Conservation (phyloP, 805 yeast genomes). For the Myxozyma sirexii region DNA sequence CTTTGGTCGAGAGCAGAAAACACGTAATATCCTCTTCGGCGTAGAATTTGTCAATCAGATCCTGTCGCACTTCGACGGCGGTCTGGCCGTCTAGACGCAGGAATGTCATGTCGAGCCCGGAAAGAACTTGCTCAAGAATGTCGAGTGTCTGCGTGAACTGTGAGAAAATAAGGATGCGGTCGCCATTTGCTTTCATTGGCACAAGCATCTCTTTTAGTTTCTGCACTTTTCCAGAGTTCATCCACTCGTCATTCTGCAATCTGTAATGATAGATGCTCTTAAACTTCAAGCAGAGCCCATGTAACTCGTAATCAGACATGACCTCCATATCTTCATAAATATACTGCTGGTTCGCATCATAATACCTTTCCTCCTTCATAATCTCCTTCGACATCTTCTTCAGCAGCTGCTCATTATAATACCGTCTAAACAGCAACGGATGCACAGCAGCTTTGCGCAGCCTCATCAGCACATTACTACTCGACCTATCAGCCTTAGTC, state of each 20-base stretch:
- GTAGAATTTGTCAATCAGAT: constrained; percentile 83
- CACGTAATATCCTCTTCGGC: constrained; percentile 81
- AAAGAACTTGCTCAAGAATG: constrained; percentile 75
- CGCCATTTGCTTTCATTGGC: constrained; percentile 56
- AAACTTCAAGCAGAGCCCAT: constrained; percentile 70
- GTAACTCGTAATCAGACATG: constrained; percentile 89
- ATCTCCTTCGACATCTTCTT: constrained; percentile 73
- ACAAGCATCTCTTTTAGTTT: constrained; percentile 61
- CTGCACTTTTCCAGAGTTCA: constrained; percentile 73
- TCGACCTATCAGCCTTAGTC: constrained; percentile 46
- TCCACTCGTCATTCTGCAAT: constrained; percentile 53
- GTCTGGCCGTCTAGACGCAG: constrained; percentile 92
- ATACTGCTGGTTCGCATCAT: constrained; percentile 70
- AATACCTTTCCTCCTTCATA: constrained; percentile 77
- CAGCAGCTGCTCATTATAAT: constrained; percentile 60
- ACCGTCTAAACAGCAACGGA: constrained; percentile 76
- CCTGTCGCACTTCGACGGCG: constrained; percentile 89
- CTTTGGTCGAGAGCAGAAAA: constrained; percentile 87
- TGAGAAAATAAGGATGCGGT: constrained; percentile 80
- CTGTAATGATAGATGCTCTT: constrained; percentile 62
- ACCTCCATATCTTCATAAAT: constrained; percentile 93
- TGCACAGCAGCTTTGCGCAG: constrained; percentile 91
- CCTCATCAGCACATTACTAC: constrained; percentile 79
- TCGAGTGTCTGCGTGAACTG: constrained; percentile 91
- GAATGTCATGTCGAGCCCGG: constrained; percentile 66